These are phyloP conservation scores for Vairimorpha ceranae DNA, from an alignment of 371 early-diverging fungal species.

Conservation along the genomic window DNA sequence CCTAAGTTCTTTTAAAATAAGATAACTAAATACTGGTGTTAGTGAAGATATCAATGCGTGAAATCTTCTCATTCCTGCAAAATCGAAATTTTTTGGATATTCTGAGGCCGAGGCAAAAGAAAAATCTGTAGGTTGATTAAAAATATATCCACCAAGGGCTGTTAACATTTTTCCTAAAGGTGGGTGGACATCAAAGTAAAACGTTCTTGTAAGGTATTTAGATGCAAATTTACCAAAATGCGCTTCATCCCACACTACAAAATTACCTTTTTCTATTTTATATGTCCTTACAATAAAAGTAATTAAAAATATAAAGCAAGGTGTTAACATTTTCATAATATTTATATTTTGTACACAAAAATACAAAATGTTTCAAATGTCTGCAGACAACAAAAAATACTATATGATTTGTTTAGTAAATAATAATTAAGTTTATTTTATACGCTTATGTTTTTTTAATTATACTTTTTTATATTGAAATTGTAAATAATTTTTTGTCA, in stretches of 20 bases:
- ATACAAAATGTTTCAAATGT: not conserved
- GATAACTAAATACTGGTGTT: constrained; percentile 82
- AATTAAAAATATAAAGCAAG: constrained; percentile 31
- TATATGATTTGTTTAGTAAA: no score
- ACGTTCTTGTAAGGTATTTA: constrained; percentile 73
- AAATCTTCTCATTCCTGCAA: constrained; percentile 74
- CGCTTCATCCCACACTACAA: constrained; percentile 76
- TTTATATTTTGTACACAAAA: not conserved
- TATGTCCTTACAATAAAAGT: constrained; percentile 56
- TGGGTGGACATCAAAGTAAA: constrained; percentile 98
- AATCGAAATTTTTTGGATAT: constrained; percentile 78
- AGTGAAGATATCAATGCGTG: constrained; percentile 70
- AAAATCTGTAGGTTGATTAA: constrained; percentile 79
- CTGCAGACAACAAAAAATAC: no score
- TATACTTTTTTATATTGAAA: no score
- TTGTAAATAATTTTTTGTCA: no score
- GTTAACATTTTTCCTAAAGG: constrained; percentile 95
- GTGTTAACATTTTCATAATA: not conserved
- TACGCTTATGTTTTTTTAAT: no score
- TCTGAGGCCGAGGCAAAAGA: constrained; percentile 74
- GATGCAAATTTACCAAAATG: constrained; percentile 96
- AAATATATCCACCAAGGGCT: constrained; percentile 77
- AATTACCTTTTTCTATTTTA: constrained; percentile 59
- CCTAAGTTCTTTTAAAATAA: constrained; percentile 72
- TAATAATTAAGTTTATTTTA: no score